Evolutionary conservation across 345 rosid genomes (phyloP), one percentile per base, ranked within the genome.

Genomic region (Fremontodendron californicum): DNA sequence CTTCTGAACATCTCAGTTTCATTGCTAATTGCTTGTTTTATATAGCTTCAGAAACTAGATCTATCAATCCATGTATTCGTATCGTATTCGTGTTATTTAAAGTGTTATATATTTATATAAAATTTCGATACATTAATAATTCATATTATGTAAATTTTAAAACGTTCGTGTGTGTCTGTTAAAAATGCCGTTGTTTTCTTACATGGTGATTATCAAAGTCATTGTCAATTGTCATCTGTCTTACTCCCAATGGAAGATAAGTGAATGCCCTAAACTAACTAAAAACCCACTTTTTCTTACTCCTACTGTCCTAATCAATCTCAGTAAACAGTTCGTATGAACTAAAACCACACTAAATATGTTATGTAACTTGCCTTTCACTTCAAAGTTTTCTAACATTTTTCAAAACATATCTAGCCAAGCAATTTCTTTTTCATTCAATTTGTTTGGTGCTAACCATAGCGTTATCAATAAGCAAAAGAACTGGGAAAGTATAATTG

Each of bases 1-100:
- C 27, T 51, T 45, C 63, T 71, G 51, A 42, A n/a, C 77, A 25
- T 76, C 23, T 81, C 70, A 35, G 9, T 16, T 42, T 11, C 42
- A 18, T 31, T 76, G 68, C 55, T 51, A 73, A 11, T 57, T 33
- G 48, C 54, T 16, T 72, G 58, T 72, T 72, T 66, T 64, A 23
- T 73, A 29, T 29, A n/a, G 46, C 25, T 54, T 55, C 42, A 55
- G n/a, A n/a, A n/a, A n/a, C n/a, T n/a, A n/a, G n/a, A n/a, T n/a
- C n/a, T 51, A 62, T 9, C 19, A 57, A 29, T 25, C 10, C 21
- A n/a, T n/a, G n/a, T n/a, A n/a, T n/a, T n/a, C n/a, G n/a, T n/a
- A n/a, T n/a, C n/a, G n/a, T n/a, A n/a, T n/a, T n/a, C n/a, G n/a
- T n/a, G n/a, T n/a, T 25, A 39, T 10, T 66, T 21, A 51, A 4